Conservation (phyloP, 768 basidiomycete genomes). For the Lentinula edodes region DNA sequence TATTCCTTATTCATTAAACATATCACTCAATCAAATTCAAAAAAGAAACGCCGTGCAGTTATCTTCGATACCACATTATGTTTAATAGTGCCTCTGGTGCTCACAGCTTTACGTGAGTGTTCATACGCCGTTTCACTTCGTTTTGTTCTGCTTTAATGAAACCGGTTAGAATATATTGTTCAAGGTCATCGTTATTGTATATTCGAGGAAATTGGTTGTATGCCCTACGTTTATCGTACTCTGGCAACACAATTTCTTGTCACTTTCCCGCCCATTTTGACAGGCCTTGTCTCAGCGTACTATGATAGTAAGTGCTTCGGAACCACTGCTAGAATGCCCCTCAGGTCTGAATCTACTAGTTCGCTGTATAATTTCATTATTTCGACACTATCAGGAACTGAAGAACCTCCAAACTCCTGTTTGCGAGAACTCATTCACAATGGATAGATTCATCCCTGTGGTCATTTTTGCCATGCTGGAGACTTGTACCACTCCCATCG, state of each 20-base stretch:
- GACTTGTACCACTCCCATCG: conserved; percentile 33
- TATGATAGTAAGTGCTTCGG: conserved; percentile 25
- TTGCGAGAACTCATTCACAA: conserved; percentile 19
- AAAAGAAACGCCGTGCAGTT: conserved; percentile 27
- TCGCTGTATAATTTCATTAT: background rate
- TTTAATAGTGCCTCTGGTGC: conserved; percentile 27
- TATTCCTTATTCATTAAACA: background rate
- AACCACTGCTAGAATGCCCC: background rate
- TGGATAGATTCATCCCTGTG: conserved; percentile 39
- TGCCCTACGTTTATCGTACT: conserved; percentile 22
- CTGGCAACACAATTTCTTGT: conserved; percentile 18
- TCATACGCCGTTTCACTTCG: background rate
- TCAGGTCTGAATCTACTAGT: background rate
- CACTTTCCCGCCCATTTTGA: conserved; percentile 19
- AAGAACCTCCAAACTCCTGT: background rate
- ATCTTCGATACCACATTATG: conserved; percentile 32
- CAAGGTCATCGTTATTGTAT: conserved; percentile 30
- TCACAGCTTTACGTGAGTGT: conserved; percentile 29
- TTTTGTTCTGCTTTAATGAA: background rate
- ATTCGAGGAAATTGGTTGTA: conserved; percentile 32
- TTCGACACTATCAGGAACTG: background rate
- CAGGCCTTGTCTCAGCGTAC: conserved; percentile 22
- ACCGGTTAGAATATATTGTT: conserved; percentile 24
- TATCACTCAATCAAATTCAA: conserved; percentile 15
- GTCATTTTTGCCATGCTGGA: conserved; percentile 41